These are phyloP conservation scores for Whalleya microplaca DNA, from an alignment of 2,329 filamentous ascomycete species.

Conservation along the genomic window DNA sequence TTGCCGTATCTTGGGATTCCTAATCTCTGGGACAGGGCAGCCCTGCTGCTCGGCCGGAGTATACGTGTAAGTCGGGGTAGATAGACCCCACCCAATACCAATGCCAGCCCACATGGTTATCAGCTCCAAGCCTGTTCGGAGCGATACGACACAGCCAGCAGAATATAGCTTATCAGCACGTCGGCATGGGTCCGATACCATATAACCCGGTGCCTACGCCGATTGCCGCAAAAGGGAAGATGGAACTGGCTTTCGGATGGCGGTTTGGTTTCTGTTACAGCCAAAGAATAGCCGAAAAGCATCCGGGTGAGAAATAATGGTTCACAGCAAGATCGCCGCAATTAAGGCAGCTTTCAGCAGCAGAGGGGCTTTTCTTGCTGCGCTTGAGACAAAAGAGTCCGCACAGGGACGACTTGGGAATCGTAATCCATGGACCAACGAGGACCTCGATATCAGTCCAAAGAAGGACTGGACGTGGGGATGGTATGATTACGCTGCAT, in stretches of 20 bases:
- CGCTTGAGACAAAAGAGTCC: slow-evolving; percentile 14
- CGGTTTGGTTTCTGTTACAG: too few species aligned
- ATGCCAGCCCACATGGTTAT: too few species aligned
- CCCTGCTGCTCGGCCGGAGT: too few species aligned
- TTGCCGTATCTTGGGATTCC: too few species aligned
- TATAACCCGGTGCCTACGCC: not conserved
- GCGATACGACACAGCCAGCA: too few species aligned
- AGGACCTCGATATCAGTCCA: slow-evolving; percentile 5
- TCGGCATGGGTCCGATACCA: not conserved
- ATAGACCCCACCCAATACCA: too few species aligned
- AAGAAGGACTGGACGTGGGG: slow-evolving; percentile 5
- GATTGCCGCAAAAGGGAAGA: not conserved
- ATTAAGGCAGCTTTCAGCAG: not conserved
- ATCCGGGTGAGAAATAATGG: not conserved
- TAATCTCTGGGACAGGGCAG: too few species aligned
- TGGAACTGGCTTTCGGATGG: too few species aligned
- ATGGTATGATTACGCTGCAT: slow-evolving; percentile 2
- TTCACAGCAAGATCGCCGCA: too few species aligned
- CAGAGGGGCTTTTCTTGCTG: slow-evolving; percentile 8
- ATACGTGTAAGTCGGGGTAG: too few species aligned
- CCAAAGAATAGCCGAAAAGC: not conserved
- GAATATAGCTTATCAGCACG: not conserved
- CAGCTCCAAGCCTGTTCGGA: too few species aligned
- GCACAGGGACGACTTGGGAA: slow-evolving; percentile 5
- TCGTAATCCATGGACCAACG: slow-evolving; percentile 11